These are phyloP conservation scores for Blastobotrys serpentis DNA, from an alignment of 1,139 yeast species.

Conservation along the genomic window DNA sequence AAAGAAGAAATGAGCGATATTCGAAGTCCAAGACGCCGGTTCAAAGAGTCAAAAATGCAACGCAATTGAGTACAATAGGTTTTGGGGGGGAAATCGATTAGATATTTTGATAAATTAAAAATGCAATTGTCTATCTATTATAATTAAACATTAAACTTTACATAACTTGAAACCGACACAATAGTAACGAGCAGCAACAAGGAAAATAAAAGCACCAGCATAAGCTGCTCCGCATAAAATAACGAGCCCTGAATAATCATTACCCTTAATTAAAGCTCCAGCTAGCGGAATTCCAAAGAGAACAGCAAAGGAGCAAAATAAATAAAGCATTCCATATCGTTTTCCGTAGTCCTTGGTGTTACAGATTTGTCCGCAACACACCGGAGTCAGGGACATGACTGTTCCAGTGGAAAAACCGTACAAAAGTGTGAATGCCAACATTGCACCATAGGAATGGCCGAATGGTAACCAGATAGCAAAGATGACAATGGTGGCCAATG, in stretches of 20 bases:
- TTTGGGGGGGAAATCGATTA: too few species aligned
- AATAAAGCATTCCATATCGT: conserved; percentile 49
- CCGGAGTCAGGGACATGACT: conserved; percentile 49
- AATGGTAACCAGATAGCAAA: conserved; percentile 56
- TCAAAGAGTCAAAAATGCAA: too few species aligned
- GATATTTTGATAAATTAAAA: too few species aligned
- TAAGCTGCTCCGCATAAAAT: conserved; percentile 42
- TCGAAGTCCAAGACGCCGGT: too few species aligned
- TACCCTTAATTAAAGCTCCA: conserved; percentile 47
- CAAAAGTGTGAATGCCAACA: conserved; percentile 49
- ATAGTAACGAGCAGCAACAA: conserved; percentile 38
- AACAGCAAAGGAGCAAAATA: conserved; percentile 46
- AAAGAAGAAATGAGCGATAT: too few species aligned
- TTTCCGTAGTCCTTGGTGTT: conserved; percentile 50
- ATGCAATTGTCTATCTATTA: too few species aligned
- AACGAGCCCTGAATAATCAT: conserved; percentile 41
- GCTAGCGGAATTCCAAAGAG: conserved; percentile 52
- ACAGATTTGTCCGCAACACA: conserved; percentile 52
- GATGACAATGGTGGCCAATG: conserved; percentile 42
- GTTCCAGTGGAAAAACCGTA: conserved; percentile 56
- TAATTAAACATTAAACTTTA: conserved; percentile 17
- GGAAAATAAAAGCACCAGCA: conserved; percentile 34
- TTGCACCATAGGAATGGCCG: conserved; percentile 41
- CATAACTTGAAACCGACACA: conserved; percentile 39
- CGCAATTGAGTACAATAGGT: too few species aligned